Evolutionary conservation across 441 rosid genomes (phyloP), one percentile per base, ranked within the genome.

Genomic region (Erodium trifolium): DNA sequence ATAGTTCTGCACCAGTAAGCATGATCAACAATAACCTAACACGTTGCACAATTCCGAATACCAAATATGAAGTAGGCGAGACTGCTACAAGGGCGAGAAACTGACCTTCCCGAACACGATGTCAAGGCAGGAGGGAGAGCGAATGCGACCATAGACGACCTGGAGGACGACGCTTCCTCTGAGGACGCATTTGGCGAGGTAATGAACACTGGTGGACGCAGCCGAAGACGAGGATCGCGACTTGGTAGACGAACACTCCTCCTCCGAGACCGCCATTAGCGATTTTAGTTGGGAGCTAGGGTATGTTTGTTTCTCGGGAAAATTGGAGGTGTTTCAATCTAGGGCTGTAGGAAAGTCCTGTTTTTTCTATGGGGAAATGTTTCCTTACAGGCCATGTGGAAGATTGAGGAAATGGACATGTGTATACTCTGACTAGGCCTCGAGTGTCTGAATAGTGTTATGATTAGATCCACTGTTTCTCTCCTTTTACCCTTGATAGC

Each of bases 231-330:
- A 77, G 0, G 97, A 82, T 67, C 91, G 81, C 67, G 91, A 79
- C 76, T 90, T 91, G 17, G 87, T 85, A 65, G 84, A 82, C 12
- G 96, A 87, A 71, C 91, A 88, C 83, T 88, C 97, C 76, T 94
- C 99, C 87, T 90, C 97, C 35, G 97, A 80, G 67, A 93, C 94
- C 75, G 97, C 99, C 97, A 94, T 91, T 69, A 39, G 3, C 60
- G 67, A 10, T 23, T 49, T 10, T 37, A 13, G 9, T 37, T 12
- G 37, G 65, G 16, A 23, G 55, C 74, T 82, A 82, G 79, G 85
- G 85, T 68, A 9, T 49, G 71, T 53, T 63, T 72, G 60, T 66
- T 66, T 72, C 69, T 27, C 37, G 41, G 43, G 65, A 68, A 75
- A 71, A 72, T 23, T 34, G 10, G 10, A 71, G 43, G 34, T 23